phyloP scores from a whole-genome alignment of 2,329 filamentous ascomycete species.

The Microcera coccophila region DNA sequence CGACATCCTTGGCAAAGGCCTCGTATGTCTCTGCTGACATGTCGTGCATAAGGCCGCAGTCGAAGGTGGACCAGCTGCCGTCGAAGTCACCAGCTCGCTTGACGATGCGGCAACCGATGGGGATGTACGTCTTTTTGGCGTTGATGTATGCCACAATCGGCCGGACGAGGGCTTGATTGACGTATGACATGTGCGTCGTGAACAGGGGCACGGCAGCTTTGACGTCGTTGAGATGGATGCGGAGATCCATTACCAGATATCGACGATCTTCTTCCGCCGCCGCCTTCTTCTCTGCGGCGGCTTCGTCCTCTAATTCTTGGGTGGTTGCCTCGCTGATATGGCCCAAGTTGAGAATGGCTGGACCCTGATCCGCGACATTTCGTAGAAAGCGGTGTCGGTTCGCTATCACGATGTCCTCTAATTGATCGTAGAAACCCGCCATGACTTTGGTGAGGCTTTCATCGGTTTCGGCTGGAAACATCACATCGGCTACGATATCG shows the following conservation, averaged over 20 bases:
- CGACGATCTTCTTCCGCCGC: slow-evolving; percentile 58
- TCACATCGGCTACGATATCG: slow-evolving; percentile 92
- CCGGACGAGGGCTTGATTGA: slow-evolving; percentile 90
- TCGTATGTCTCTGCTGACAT: slow-evolving; percentile 89
- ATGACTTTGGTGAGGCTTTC: slow-evolving; percentile 91
- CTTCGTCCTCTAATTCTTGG: slow-evolving; percentile 9
- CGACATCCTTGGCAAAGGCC: slow-evolving; percentile 87
- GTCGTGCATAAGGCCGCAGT: slow-evolving; percentile 92
- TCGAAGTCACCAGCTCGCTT: slow-evolving; percentile 88
- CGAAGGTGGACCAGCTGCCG: slow-evolving; percentile 90
- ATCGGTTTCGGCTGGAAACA: slow-evolving; percentile 84
- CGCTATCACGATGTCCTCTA: slow-evolving; percentile 86
- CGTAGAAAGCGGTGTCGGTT: slow-evolving; percentile 64
- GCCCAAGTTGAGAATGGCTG: slow-evolving; percentile 29
- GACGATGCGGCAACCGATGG: slow-evolving; percentile 89
- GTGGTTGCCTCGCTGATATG: slow-evolving; percentile 31
- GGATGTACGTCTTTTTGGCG: slow-evolving; percentile 89
- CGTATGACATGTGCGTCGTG: slow-evolving; percentile 85
- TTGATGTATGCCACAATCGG: slow-evolving; percentile 99
- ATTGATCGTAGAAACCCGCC: slow-evolving; percentile 93
- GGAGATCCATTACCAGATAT: slow-evolving; percentile 88
- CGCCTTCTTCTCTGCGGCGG: slow-evolving; percentile 9
- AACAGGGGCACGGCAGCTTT: slow-evolving; percentile 91
- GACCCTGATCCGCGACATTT: slow-evolving; percentile 34
- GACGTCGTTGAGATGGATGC: slow-evolving; percentile 93